Conservation (phyloP, 2,329 filamentous ascomycete genomes). For the Fusarium sp. region DNA sequence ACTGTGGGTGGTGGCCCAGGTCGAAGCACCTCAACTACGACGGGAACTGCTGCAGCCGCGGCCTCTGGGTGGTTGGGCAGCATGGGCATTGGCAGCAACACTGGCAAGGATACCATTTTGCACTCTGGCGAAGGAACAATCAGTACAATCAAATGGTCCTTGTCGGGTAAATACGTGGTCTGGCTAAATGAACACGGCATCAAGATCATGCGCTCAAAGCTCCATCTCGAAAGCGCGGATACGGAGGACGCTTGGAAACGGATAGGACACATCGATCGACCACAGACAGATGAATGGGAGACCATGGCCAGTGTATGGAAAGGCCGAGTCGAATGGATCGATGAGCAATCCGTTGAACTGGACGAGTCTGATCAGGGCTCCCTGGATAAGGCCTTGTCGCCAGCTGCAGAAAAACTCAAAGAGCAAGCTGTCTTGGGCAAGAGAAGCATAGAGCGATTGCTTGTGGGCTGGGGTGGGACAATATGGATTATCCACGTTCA, state of each 20-base stretch:
- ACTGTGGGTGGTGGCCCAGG: constrained; percentile 85
- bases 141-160: constrained; percentile 92
- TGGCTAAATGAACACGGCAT: constrained; percentile 98
- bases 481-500: constrained; percentile 97
- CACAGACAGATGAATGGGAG: constrained; percentile 89
- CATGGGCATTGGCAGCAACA: constrained; percentile 82
- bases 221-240: constrained; percentile 81
- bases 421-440: constrained; percentile 62
- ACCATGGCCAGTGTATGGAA: constrained; percentile 98
- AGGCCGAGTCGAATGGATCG: constrained; percentile 91
- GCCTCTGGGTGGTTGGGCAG: constrained; percentile 92
- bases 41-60: constrained; percentile 82
- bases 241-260: constrained; percentile 92
- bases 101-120: constrained; percentile 85
- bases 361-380: constrained; percentile 68
- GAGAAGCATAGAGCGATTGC: constrained; percentile 76
- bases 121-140: constrained; percentile 95
- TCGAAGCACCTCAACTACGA: constrained; percentile 88
- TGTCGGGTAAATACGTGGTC: constrained; percentile 90
- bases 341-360: constrained; percentile 81
- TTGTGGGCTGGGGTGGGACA: constrained; percentile 96
- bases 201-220: constrained; percentile 94
- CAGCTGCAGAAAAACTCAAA: constrained; percentile 60
- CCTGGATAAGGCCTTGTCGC: constrained; percentile 53
- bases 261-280: constrained; percentile 91